Evolutionary conservation across 768 basidiomycete genomes (phyloP), one percentile per base, ranked within the genome.

Genomic region (Udeniomyces megalosporus): DNA sequence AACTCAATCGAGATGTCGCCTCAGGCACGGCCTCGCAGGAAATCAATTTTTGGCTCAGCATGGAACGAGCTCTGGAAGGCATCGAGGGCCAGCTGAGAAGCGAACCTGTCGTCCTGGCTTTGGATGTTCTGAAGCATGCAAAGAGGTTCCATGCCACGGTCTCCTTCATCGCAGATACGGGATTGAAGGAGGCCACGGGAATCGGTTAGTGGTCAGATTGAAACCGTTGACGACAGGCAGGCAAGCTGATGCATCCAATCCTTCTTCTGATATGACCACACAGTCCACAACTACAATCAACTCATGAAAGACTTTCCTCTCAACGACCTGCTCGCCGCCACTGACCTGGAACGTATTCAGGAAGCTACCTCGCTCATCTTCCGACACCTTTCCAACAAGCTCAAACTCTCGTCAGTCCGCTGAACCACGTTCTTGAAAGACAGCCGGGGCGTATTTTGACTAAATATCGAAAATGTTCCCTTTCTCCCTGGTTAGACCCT

Each of bases 261-360:
- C n/a, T n/a, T n/a, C n/a, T n/a, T n/a, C n/a, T n/a, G n/a, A n/a
- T n/a, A n/a, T n/a, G n/a, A n/a, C n/a, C n/a, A n/a, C 11, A 6
- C 67, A 88, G 93, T 96, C 12, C 90, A 92, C 78, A 96, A 95
- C 73, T 93, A 96, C 77, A 97, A 99, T 70, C 84, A 88, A 66
- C 79, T 97, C 61, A 97, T 99, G 95, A 95, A 93, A 75, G 95
- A 99, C 71, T 97, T 97, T 69, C 95, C 95, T 0, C 78, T 99
- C 31, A 95, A 99, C 71, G 93, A 96, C 70, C 82, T 97, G 22
- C 80, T 99, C 29, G 89, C 92, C 10, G 90, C 95, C 0, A 95
- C 95, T 2, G 95, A 97, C 73, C 81, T 97, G 1, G 86, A 87
- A 72, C 95, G 92, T 76, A 84, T 97, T 42, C 85, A 93, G 71